Evolutionary conservation across 2,329 filamentous ascomycete species (phyloP), one percentile per base, ranked within the genome.

Genomic region (Raffaelea arxii): DNA sequence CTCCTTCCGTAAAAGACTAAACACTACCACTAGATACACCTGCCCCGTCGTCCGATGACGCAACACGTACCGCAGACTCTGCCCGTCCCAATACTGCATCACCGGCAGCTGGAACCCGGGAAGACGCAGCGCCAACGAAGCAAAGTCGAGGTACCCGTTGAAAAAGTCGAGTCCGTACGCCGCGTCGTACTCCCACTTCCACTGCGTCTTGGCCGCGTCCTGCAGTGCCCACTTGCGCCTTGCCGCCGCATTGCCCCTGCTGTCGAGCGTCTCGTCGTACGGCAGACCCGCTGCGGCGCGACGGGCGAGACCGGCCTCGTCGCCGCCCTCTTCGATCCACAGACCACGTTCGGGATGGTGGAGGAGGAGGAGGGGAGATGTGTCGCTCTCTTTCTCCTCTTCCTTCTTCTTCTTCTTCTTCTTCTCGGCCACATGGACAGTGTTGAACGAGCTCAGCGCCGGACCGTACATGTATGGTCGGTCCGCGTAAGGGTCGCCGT

Each of bases 61-160:
- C 59, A 97, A 75, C 49, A 94, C 87, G 66, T 97, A 90, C 84
- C 85, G 74, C 42, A 88, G 65, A 12, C 78, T 78, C 66, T 90
- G 83, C 1, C 85, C 85, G 56, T 90, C 84, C 83, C 85, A 89
- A 59, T 87, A 88, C 56, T 75, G 80, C 62, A 89, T 78, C 45
- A 91, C 82, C 1, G 80, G 79, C 19, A 89, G 64, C 11, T 78
- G 78, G 55, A 89, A 86, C 0, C 84, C 83, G 0, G 86, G 86
- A 25, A 92, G 59, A 44, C 77, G 73, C 21, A 92, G 65, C 24
- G 83, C 73, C 56, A 91, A 82, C 54, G 83, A 81, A 63, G 62
- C 60, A 62, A 97, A 96, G 63, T 94, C 88, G 40, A 98, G 65
- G 64, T 94, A 96, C 2, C 86, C 84, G 62, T 97, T 97, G 64